phyloP scores from a whole-genome alignment of 1,284 basidiomycete species.

The Pterulicium gracile region DNA sequence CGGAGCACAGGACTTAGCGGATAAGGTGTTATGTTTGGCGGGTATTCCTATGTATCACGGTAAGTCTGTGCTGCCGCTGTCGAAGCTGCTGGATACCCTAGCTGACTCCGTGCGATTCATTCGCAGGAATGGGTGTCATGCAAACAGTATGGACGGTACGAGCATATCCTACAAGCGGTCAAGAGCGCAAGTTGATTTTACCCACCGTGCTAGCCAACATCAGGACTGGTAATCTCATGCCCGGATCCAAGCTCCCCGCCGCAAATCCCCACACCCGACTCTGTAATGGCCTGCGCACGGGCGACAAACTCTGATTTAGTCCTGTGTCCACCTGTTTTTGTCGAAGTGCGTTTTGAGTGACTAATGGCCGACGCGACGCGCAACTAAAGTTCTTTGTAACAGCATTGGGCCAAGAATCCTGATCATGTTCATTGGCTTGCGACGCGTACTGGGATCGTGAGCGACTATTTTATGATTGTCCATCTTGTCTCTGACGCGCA shows the following conservation, averaged over 20 bases:
- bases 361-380: too few species aligned
- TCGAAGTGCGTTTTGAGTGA: slow-evolving; percentile 10
- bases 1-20: slow-evolving; percentile 13
- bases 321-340: slow-evolving; percentile 12
- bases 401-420: slow-evolving; percentile 16
- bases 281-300: slow-evolving; percentile 8
- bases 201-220: slow-evolving; percentile 14
- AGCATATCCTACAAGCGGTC: background rate
- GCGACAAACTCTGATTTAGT: slow-evolving; percentile 10
- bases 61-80: too few species aligned
- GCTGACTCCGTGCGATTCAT: too few species aligned
- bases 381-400: too few species aligned
- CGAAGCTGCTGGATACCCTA: too few species aligned
- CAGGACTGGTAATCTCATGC: slow-evolving; percentile 14
- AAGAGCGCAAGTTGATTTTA: too few species aligned
- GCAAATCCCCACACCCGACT: slow-evolving; percentile 10
- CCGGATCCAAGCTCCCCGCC: slow-evolving; percentile 9
- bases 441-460: slow-evolving; percentile 11
- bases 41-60: slow-evolving; percentile 15
- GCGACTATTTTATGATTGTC: background rate
- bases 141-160: slow-evolving; percentile 13
- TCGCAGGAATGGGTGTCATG: slow-evolving; percentile 12
- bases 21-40: slow-evolving; percentile 8
- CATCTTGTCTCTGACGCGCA: background rate
- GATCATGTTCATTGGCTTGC: slow-evolving; percentile 12